These are phyloP conservation scores for Flueggea neowawraea DNA, from an alignment of 441 rosid genomes.

Conservation along the genomic window DNA sequence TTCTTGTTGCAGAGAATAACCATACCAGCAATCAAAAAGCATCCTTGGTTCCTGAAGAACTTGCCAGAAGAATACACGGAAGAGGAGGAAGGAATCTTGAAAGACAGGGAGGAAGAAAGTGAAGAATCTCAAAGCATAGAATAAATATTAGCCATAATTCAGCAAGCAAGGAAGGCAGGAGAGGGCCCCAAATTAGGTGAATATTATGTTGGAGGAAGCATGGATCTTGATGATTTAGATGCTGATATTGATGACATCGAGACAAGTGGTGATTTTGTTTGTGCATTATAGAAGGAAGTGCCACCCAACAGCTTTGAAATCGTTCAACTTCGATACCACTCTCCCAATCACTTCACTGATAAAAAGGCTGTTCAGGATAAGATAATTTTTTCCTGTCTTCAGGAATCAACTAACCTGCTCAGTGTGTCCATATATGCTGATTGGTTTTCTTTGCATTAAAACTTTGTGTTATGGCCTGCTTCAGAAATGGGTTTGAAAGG, in stretches of 20 bases:
- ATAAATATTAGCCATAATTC: slow-evolving; percentile 36
- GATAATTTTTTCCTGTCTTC: not conserved
- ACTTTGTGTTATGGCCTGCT: no score
- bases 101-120: slow-evolving; percentile 14
- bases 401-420: not conserved
- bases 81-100: slow-evolving; percentile 25
- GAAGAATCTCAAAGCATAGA: slow-evolving; percentile 43
- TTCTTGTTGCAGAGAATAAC: slow-evolving; percentile 44
- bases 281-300: slow-evolving; percentile 37
- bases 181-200: slow-evolving; percentile 38
- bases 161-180: slow-evolving; percentile 42
- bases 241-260: slow-evolving; percentile 53
- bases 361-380: not conserved
- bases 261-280: slow-evolving; percentile 79
- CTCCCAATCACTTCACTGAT: not conserved
- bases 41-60: slow-evolving; percentile 59
- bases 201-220: slow-evolving; percentile 47
- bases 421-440: not conserved
- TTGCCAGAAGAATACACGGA: slow-evolving; percentile 44
- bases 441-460: no score
- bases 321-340: no score
- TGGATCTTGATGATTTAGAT: slow-evolving; percentile 75
- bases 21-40: slow-evolving; percentile 49
- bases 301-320: not conserved
- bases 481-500: no score